Evolutionary conservation across 129 eudicot species (phyloP).

Genomic region (Pulicaria dysenterica): DNA sequence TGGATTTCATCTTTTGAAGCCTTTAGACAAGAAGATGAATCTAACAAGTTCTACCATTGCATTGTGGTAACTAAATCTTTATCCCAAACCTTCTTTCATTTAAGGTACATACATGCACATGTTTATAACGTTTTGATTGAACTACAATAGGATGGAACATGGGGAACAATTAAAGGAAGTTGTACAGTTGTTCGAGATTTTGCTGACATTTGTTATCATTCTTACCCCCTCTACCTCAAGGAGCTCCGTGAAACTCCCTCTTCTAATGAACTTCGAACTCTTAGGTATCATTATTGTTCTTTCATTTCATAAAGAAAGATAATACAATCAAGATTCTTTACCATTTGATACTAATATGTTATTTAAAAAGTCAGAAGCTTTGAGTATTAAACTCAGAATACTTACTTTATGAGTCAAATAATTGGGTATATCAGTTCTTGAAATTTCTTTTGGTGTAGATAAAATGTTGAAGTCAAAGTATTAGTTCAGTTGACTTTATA

Average conservation of each 20-base stretch:
- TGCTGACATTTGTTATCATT: constrained; percentile 80
- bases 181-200: constrained; percentile 94
- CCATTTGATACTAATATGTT: neutral
- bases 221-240: constrained; percentile 77
- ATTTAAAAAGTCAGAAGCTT: no score
- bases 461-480: neutral
- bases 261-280: constrained; percentile 57
- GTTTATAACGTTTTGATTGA: constrained; percentile 14
- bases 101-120: neutral
- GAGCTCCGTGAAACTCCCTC: constrained; percentile 73
- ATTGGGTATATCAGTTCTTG: neutral
- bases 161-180: constrained; percentile 93
- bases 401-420: no score
- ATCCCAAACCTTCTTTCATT: neutral
- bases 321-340: neutral
- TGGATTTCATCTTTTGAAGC: constrained; percentile 96
- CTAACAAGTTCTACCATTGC: constrained; percentile 70
- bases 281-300: constrained; percentile 46
- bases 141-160: constrained; percentile 80
- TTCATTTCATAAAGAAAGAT: neutral
- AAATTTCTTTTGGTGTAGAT: neutral
- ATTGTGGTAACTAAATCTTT: constrained; percentile 68
- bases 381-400: no score
- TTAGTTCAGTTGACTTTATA: constrained; percentile 5
- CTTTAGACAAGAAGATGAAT: constrained; percentile 76